Base-by-base conservation (phyloP, 2,329 filamentous ascomycete genomes). In the Hypoxylon sp. region DNA sequence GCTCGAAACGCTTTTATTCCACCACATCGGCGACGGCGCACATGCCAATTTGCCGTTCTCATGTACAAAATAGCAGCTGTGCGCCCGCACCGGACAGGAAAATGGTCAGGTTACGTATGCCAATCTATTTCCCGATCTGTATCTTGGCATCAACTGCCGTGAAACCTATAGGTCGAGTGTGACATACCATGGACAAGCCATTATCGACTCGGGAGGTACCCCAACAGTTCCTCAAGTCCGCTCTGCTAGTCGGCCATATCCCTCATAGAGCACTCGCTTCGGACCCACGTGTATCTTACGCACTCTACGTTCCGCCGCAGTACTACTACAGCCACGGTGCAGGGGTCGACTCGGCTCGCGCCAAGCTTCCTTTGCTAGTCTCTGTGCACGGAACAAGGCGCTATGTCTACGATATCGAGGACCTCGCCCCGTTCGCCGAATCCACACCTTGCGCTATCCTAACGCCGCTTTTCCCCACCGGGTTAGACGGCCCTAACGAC, bases 371-470 rank as follows among this genome's bases (percentile, higher is more conserved):
- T 5, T 63, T 79, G 6, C 49, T 79, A 7, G 72, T 79, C 32
- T 63, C 56, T 46, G 57, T 79, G 6, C 77, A 79, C 66, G 76
- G 77, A n/a, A 78, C 74, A 0, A 52, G 74, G 13, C 72, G 76
- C 9, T 59, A 70, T 52, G 38, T 69, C 28, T 55, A 48, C 25
- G 63, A 64, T 36, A 52, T 71, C 28, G 56, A 71, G 32, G 62
- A 68, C 13, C 61, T 72, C 1, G 67, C 68, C 17, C 62, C 72
- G 32, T 75, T 78, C 25, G 75, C 76, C n/a, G 63, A 77, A 36
- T 64, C 67, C 19, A 61, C 64, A 2, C 69, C 69, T 10, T 75
- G 73, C 36, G 76, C 76, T 11, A 51, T 79, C 36, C 65, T 79
- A 0, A 70, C 71, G 23, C 77, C 77, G 11, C 62, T 79, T 5